Base-by-base conservation (phyloP, 1,284 basidiomycete species). In the Pseudozyma pruni region DNA sequence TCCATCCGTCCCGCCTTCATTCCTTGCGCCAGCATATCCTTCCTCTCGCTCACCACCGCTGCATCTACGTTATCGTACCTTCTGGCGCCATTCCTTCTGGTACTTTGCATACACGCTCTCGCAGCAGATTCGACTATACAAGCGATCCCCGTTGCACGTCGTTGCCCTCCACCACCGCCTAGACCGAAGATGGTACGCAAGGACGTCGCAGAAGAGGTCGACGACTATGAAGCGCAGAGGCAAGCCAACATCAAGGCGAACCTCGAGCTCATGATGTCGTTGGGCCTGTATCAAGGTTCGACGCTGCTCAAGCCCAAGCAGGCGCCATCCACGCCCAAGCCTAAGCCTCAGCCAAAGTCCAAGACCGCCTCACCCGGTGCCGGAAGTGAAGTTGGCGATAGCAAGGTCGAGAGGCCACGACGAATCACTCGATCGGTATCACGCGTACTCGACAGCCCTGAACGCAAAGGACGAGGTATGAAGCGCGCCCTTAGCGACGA, bases 191-290 rank as follows among this genome's bases (percentile, higher is more conserved):
- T 49, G 58, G 56, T 60, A 7, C 34, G 45, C 37, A 35, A 37
- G 9, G 33, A 32, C 16, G 9, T 5, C 9, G n/a, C 25, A 6
- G 22, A 11, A 6, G 22, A 22, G n/a, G 47, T 31, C 7, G 40
- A 48, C 8, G 66, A 63, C 25, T 69, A 69, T 32, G 66, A 69
- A 39, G 59, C 55, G 22, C 49, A 58, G 27, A 41, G 59, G 0
- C 47, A 47, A 19, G 59, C 51, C 27, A 63, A 63, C 33, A 63
- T 70, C 35, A 35, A 45, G 32, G 67, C 54, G 4, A 63, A 63
- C n/a, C 13, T 63, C 11, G 67, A 63, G 52, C 52, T 70, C 8
- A 63, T 70, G 56, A 59, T 49, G 42, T 52, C 51, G 14, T 46
- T 70, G 14, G 67, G 67, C 1, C n/a, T 70, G 17, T 61, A 56